Evolutionary conservation across 257 asterid species (phyloP).

Genomic region (Jasminum sambac): DNA sequence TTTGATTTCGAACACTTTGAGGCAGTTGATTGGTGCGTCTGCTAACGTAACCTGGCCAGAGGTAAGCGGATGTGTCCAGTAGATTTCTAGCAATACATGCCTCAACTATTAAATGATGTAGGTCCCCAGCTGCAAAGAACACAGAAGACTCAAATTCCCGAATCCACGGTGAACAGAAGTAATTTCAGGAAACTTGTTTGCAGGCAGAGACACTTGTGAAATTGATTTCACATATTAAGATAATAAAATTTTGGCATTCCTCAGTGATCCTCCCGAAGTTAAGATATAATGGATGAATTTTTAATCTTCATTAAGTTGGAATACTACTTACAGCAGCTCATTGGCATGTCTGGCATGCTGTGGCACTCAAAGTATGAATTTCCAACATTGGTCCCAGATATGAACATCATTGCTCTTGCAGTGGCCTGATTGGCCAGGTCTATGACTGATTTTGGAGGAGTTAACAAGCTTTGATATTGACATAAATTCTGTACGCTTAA

Average conservation of each 20-base stretch:
- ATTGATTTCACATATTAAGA: background rate
- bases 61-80: conserved; percentile 84
- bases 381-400: conserved; percentile 57
- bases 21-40: conserved; percentile 67
- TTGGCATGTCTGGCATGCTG: conserved; percentile 68
- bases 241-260: background rate
- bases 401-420: conserved; percentile 76
- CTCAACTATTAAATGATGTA: conserved; percentile 84
- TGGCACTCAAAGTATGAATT: conserved; percentile 64
- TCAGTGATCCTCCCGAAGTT: background rate
- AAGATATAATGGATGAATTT: background rate
- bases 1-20: conserved; percentile 63
- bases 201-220: background rate
- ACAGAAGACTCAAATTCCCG: background rate
- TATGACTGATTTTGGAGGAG: conserved; percentile 73
- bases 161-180: background rate
- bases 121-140: conserved; percentile 79
- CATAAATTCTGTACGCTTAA: conserved; percentile 74
- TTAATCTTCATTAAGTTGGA: background rate
- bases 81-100: conserved; percentile 89
- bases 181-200: background rate
- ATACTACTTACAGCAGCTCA: conserved; percentile 67
- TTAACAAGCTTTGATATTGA: conserved; percentile 72
- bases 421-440: conserved; percentile 91
- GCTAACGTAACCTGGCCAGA: conserved; percentile 85